Conservation (phyloP, 495 filamentous ascomycete species). For the Jackrogersella multiformis region DNA sequence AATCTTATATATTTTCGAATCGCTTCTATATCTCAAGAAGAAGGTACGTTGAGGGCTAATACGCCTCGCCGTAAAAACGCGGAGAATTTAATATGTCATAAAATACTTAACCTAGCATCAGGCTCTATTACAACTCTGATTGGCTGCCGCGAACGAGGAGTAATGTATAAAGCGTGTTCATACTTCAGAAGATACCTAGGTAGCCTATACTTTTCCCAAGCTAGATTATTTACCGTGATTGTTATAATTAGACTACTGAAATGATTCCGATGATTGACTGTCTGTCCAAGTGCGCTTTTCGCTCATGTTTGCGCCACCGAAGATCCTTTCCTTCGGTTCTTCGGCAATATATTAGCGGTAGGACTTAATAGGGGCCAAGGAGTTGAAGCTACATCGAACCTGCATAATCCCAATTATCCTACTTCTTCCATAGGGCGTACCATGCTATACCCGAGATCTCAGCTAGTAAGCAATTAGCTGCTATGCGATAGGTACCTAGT, state of each 20-base stretch:
- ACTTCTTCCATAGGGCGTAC: slow-evolving; percentile 8
- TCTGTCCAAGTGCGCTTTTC: neutral
- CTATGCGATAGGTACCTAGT: neutral
- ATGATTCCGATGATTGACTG: neutral
- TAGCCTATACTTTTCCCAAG: neutral
- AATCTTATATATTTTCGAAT: slow-evolving; percentile 11
- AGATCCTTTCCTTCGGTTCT: slow-evolving; percentile 26
- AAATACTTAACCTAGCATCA: neutral
- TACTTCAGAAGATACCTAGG: neutral
- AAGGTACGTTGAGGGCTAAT: no score
- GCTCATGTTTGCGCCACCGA: slow-evolving; percentile 3
- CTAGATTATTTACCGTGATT: neutral
- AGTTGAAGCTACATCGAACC: slow-evolving; percentile 9
- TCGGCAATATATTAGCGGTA: slow-evolving; percentile 13
- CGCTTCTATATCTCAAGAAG: neutral
- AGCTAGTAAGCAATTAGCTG: neutral
- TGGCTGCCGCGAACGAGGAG: neutral
- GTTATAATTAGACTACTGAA: neutral
- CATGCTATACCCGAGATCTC: neutral
- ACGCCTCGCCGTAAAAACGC: neutral
- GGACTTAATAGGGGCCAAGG: slow-evolving; percentile 19
- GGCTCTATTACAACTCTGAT: neutral
- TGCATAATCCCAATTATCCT: slow-evolving; percentile 10
- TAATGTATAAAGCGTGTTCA: neutral
- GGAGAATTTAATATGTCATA: no score